Evolutionary conservation across 2,329 filamentous ascomycete genomes (phyloP), one percentile per base, ranked within the genome.

Genomic region (Claviceps monticola): DNA sequence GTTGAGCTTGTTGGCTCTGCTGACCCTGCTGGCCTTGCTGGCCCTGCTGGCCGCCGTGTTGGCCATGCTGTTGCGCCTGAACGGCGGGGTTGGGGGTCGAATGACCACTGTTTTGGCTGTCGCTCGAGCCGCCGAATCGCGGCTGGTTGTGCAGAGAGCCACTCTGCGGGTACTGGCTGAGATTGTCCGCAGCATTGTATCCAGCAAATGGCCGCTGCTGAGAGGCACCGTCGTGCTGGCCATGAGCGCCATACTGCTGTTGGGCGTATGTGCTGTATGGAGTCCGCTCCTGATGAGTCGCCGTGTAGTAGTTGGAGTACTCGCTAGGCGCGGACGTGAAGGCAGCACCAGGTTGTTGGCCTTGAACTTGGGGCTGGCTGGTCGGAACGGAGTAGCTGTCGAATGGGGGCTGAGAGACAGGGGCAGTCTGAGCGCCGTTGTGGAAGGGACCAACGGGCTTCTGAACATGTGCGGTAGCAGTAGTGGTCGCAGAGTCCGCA

Each of bases 361-460:
- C 70, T 57, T 74, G 73, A 37, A 66, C 70, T 57, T 74, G 73
- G 38, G 79, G 73, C 62, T 81, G 79, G 7, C 80, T 72, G 57
- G 80, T 78, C 61, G 82, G 80, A 38, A 71, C 67, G 49, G 74
- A 69, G 66, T 78, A 77, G 66, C 71, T 68, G 66, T 88, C 84
- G 61, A 79, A 82, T 54, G 84, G 83, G 54, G 63, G 69, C 56
- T 74, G 71, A 44, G 70, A 64, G 7, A 72, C 66, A 16, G 70
- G 67, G 56, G 79, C 76, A 64, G 89, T 87, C 64, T 94, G 88
- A 23, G 48, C 53, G 21, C 48, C 16, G 16, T 17, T 49, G 59
- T 76, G 80, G 65, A 95, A 97, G 0, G 87, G 80, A 64, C 96
- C 91, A 67, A 89, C 90, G 2, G 85, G 80, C 73, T 97, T 96